phyloP scores from a whole-genome alignment of 345 rosid genomes.

The Cardamine chenopodiifolia region DNA sequence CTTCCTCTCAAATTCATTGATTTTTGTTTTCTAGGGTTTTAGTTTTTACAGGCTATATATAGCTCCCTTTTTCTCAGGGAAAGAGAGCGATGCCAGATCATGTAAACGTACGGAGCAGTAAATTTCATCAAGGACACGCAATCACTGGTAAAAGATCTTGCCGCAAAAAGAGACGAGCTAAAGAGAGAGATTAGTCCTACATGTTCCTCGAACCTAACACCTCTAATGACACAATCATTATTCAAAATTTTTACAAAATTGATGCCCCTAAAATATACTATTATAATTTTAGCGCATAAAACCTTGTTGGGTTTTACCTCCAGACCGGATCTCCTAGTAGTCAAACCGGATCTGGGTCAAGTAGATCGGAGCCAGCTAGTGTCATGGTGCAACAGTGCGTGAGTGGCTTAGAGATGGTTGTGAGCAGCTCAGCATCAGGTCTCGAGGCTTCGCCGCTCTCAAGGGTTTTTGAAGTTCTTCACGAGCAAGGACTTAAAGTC shows the following conservation, averaged over 20 bases:
- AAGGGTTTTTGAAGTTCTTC: slow-evolving; percentile 41
- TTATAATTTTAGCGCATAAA: too few relatives aligned
- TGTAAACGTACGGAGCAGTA: slow-evolving; percentile 46
- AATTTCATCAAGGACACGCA: slow-evolving; percentile 45
- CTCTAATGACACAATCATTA: too few relatives aligned
- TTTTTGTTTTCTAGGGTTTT: slow-evolving; percentile 27
- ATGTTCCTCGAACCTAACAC: too few relatives aligned
- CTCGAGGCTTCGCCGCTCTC: slow-evolving; percentile 41
- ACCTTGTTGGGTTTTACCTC: too few relatives aligned
- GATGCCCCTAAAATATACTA: too few relatives aligned
- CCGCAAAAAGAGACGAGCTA: slow-evolving; percentile 43
- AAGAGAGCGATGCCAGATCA: slow-evolving; percentile 53
- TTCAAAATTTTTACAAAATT: too few relatives aligned
- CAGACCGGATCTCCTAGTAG: too few relatives aligned
- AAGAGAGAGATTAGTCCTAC: slow-evolving; percentile 15
- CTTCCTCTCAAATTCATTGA: slow-evolving; percentile 9
- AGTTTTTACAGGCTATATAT: neutral
- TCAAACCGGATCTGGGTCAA: slow-evolving; percentile 31
- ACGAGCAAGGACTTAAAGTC: slow-evolving; percentile 45
- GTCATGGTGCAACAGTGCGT: slow-evolving; percentile 40
- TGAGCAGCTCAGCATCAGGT: slow-evolving; percentile 35
- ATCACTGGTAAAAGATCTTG: slow-evolving; percentile 29
- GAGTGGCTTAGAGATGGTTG: slow-evolving; percentile 45
- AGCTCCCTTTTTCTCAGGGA: slow-evolving; percentile 43
- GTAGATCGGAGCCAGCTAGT: slow-evolving; percentile 13